Evolutionary conservation across 192 early-diverging fungal species (phyloP), one percentile per base, ranked within the genome.

Genomic region (Glomus cerebriforme): DNA sequence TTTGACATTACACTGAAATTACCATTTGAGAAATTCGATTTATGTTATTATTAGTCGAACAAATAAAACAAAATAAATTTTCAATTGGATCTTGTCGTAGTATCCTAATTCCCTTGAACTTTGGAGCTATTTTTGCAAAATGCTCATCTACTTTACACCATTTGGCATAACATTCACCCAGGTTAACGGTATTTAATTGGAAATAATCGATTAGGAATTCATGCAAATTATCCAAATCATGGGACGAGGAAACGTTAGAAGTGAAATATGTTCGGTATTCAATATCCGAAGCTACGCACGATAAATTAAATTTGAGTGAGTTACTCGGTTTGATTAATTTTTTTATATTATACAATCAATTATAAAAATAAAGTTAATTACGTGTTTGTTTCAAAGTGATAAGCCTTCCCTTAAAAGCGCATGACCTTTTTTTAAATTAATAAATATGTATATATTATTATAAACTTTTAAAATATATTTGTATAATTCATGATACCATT

Each of bases 11-110:
- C 34, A 68, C 10, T 17, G 22, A 59, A 9, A 9, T 60, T 81
- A 95, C 93, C 94, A 97, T 95, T 68, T 83, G 81, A 29, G 95
- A 92, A 49, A 99, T 99, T 32, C 98, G 85, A 27, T 87, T 81
- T 59, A 99, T 97, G 86, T 98, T 97, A 87, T 99, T 99, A 85
- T 97, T 97, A 35, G 90, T 88, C 4, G 93, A 93, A 82, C 96
- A 98, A 13, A 99, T 97, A 76, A 99, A 99, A 26, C 90, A 89
- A 62, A 99, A 84, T 62, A 96, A 73, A 76, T 91, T 96, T 83
- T 99, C 98, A 24, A 91, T 86, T 12, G 96, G 95, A 31, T 95
- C 93, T 77, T 98, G 96, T 64, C 92, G 82, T 29, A 97, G 73
- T 3, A 93, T 89, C 39, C 96, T 87, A 29, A 97, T 87, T 7